phyloP scores from a whole-genome alignment of 2,329 filamentous ascomycete species.

The Fusarium duplospermum region DNA sequence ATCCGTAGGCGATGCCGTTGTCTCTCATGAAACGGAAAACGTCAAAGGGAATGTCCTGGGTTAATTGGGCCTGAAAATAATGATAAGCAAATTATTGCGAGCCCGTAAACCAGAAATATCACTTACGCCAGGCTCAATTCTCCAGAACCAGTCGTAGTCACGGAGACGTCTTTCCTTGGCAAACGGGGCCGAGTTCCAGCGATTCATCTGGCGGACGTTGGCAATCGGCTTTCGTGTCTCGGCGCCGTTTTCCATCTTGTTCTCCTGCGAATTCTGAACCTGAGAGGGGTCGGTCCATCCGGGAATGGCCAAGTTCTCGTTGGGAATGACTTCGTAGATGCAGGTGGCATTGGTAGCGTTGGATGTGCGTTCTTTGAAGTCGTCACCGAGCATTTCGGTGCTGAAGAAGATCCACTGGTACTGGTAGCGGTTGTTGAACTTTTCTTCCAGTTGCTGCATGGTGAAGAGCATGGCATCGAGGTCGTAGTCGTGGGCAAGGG shows the following conservation, averaged over 20 bases:
- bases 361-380: constrained; percentile 77
- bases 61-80: constrained; percentile 60
- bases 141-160: constrained; percentile 70
- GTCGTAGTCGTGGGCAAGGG: constrained; percentile 48
- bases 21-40: constrained; percentile 89
- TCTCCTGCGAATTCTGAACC: neutral
- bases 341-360: constrained; percentile 78
- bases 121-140: constrained; percentile 69
- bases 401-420: constrained; percentile 94
- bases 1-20: constrained; percentile 82
- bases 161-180: constrained; percentile 80
- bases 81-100: constrained; percentile 12
- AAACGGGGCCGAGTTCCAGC: constrained; percentile 87
- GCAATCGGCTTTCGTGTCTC: constrained; percentile 7
- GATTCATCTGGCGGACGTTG: constrained; percentile 76
- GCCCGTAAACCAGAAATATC: neutral
- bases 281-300: constrained; percentile 27
- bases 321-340: constrained; percentile 77
- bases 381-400: constrained; percentile 79
- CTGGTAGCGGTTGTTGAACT: constrained; percentile 83
- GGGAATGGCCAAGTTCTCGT: constrained; percentile 81
- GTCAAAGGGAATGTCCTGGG: constrained; percentile 79
- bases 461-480: constrained; percentile 47
- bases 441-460: constrained; percentile 66
- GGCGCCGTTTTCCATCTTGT: neutral